Percentiles rank a stretch among this genome's conserved stretches.
Evolutionary conservation across 768 basidiomycete genomes (phyloP).

Genomic region (Tricholoma matsutake): DNA sequence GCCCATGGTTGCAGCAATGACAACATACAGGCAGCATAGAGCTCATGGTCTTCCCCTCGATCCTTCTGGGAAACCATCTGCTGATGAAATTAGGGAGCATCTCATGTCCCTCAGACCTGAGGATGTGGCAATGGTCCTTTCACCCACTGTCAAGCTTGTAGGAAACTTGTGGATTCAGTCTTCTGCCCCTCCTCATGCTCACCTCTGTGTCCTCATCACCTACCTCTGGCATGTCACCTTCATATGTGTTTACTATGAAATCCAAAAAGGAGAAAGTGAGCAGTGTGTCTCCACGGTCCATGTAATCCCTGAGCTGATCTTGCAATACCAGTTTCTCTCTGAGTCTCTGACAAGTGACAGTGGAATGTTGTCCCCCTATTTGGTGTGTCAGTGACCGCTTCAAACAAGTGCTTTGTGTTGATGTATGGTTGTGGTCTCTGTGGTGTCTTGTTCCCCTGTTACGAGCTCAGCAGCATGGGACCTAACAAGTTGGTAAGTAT

Average conservation of each 20-base stretch:
- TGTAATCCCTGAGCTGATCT: constrained; percentile 21
- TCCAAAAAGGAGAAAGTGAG: constrained; percentile 10
- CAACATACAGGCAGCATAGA: constrained; percentile 32
- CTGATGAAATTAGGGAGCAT: constrained; percentile 33
- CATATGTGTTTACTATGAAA: constrained; percentile 19
- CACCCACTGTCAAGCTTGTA: neutral
- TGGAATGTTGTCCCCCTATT: neutral
- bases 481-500: neutral
- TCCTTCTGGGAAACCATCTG: constrained; percentile 26
- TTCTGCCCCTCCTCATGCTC: neutral
- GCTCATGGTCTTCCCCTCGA: constrained; percentile 6
- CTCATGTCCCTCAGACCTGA: constrained; percentile 23
- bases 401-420: neutral
- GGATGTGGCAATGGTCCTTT: neutral
- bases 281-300: constrained; percentile 13
- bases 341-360: neutral
- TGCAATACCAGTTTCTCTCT: constrained; percentile 7
- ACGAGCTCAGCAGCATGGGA: neutral
- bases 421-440: neutral
- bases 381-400: neutral
- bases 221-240: constrained; percentile 1
- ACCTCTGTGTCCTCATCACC: neutral
- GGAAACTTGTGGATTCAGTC: neutral
- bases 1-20: constrained; percentile 35
- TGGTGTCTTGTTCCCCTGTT: neutral